phyloP scores from a whole-genome alignment of 2,329 filamentous ascomycete genomes.

The Tolypocladium ovalisporum region DNA sequence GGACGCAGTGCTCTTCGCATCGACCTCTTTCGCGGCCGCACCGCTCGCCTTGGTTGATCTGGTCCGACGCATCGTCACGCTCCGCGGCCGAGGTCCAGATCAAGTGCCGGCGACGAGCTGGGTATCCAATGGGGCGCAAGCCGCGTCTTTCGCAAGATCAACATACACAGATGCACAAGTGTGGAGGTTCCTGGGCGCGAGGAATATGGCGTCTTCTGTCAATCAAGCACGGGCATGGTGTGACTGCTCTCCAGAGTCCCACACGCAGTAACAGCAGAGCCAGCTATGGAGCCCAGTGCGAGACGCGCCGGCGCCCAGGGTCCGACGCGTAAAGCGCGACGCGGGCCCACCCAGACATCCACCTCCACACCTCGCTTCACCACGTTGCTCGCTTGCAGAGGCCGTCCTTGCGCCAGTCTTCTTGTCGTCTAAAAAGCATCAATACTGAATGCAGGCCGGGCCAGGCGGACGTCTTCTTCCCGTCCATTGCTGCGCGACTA shows the following conservation, averaged over 20 bases:
- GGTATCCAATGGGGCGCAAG: background rate
- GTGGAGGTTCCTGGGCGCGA: background rate
- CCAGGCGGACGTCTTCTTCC: background rate
- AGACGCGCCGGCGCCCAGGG: background rate
- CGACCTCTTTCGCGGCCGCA: slow-evolving; percentile 12
- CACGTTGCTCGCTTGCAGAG: background rate
- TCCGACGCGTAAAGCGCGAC: slow-evolving; percentile 8
- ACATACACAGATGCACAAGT: too few relatives aligned
- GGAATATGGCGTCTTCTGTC: background rate
- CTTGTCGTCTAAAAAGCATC: background rate
- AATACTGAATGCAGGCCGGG: background rate
- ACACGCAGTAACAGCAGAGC: background rate
- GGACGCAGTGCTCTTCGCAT: slow-evolving; percentile 15
- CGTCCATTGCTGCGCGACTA: background rate
- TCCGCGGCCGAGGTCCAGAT: background rate
- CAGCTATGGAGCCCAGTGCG: background rate
- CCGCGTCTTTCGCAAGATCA: background rate
- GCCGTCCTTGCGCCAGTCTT: background rate
- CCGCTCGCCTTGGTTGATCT: slow-evolving; percentile 29
- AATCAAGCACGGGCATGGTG: background rate
- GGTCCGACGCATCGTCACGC: slow-evolving; percentile 35
- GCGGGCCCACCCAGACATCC: background rate
- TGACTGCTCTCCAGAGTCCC: background rate
- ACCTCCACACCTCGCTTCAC: background rate
- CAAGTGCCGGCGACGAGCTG: background rate